phyloP scores from a whole-genome alignment of 345 rosid species.

The Linum trigynum region DNA sequence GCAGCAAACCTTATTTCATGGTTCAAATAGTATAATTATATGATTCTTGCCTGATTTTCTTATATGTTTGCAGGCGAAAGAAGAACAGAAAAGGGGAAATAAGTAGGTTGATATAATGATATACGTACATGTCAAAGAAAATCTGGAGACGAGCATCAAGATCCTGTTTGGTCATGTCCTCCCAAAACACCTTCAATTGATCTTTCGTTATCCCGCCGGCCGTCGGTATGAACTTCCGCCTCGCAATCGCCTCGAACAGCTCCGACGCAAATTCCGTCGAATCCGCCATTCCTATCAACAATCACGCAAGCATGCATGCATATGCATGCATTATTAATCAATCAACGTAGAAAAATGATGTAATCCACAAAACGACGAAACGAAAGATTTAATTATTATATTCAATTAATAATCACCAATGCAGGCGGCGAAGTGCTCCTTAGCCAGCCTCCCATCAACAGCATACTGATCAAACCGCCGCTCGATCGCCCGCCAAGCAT shows the following conservation, averaged over 20 bases:
- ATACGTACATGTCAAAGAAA: slow-evolving; percentile 75
- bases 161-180: slow-evolving; percentile 69
- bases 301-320: not conserved
- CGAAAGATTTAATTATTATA: not conserved
- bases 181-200: slow-evolving; percentile 68
- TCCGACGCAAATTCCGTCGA: slow-evolving; percentile 77
- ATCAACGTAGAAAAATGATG: not conserved
- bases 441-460: slow-evolving; percentile 41
- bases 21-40: too few species aligned
- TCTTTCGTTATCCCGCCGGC: slow-evolving; percentile 54
- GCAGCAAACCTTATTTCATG: too few species aligned
- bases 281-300: slow-evolving; percentile 66
- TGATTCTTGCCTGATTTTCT: too few species aligned
- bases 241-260: slow-evolving; percentile 66
- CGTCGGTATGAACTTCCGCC: slow-evolving; percentile 44
- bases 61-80: too few species aligned
- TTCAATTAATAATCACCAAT: slow-evolving; percentile 35
- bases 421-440: slow-evolving; percentile 70
- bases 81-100: too few species aligned
- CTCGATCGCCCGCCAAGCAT: slow-evolving; percentile 81
- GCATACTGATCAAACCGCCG: slow-evolving; percentile 60
- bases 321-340: not conserved
- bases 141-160: slow-evolving; percentile 81
- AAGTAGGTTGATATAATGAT: too few species aligned
- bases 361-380: not conserved